phyloP scores from a whole-genome alignment of 306 rosid species.

The Pterocarpus santalinus region DNA sequence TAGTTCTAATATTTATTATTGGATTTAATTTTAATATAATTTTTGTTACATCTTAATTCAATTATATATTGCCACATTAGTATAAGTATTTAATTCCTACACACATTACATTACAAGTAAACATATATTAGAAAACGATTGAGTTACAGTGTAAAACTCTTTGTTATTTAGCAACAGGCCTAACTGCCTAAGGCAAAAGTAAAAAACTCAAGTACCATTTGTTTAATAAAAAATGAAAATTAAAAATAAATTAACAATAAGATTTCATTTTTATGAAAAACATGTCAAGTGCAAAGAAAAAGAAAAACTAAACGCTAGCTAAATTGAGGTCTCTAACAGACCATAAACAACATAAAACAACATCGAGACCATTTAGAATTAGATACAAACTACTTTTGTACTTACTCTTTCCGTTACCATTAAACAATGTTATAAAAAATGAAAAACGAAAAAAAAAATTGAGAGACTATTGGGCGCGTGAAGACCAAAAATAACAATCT shows the following conservation, averaged over 20 bases:
- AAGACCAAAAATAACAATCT: background rate
- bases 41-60: too few species aligned
- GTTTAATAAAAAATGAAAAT: too few species aligned
- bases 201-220: background rate
- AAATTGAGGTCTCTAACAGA: background rate
- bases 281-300: background rate
- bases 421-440: background rate
- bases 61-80: too few species aligned
- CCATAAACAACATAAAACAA: background rate
- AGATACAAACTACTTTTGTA: background rate
- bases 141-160: too few species aligned
- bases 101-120: too few species aligned
- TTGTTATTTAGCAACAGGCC: too few species aligned
- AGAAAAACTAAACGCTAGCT: background rate
- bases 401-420: background rate
- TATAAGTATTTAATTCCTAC: too few species aligned
- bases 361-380: background rate
- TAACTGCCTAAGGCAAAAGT: conserved; percentile 2
- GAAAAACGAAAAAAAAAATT: too few species aligned
- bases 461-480: background rate
- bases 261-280: too few species aligned
- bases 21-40: too few species aligned
- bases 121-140: too few species aligned
- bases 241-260: too few species aligned
- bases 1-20: background rate